Conservation (phyloP, 768 basidiomycete genomes). For the Boletus huronensis region DNA sequence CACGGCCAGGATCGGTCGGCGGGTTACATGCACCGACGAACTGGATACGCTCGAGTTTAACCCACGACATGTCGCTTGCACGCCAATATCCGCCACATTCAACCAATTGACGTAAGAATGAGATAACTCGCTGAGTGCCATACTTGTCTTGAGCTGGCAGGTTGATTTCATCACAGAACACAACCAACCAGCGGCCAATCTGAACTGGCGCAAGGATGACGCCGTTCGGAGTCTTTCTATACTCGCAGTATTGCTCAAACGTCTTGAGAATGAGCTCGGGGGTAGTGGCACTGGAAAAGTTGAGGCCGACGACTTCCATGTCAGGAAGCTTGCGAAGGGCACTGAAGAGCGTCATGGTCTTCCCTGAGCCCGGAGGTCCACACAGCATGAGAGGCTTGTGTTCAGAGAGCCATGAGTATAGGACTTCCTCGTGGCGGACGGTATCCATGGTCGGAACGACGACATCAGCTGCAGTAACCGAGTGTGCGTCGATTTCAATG, state of each 20-base stretch:
- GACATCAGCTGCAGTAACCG: slow-evolving; percentile 92
- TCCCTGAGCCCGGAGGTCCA: slow-evolving; percentile 99
- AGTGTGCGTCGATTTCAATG: slow-evolving; percentile 95
- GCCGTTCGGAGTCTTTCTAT: slow-evolving; percentile 97
- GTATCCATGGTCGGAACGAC: slow-evolving; percentile 99
- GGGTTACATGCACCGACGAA: slow-evolving; percentile 99
- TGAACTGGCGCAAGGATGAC: slow-evolving; percentile 91
- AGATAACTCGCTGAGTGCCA: slow-evolving; percentile 97
- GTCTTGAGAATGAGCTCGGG: slow-evolving; percentile 98
- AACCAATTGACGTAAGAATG: slow-evolving; percentile 95
- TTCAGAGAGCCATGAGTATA: slow-evolving; percentile 98
- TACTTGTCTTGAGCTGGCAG: slow-evolving; percentile 96
- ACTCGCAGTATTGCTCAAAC: slow-evolving; percentile 99
- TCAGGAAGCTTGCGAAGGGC: slow-evolving; percentile 96
- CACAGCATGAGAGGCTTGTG: slow-evolving; percentile 98
- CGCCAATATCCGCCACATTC: slow-evolving; percentile 96
- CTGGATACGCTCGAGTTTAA: slow-evolving; percentile 96
- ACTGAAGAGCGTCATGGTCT: slow-evolving; percentile 99
- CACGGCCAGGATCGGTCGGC: slow-evolving; percentile 97
- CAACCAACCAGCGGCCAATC: slow-evolving; percentile 96
- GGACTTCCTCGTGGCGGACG: slow-evolving; percentile 95
- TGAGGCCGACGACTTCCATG: slow-evolving; percentile 98
- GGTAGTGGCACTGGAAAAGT: slow-evolving; percentile 98
- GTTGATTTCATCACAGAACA: slow-evolving; percentile 99
- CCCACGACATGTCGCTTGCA: slow-evolving; percentile 93